phyloP scores from a whole-genome alignment of 352 stramenopile genomes.

The Halophytophthora batemanensis region DNA sequence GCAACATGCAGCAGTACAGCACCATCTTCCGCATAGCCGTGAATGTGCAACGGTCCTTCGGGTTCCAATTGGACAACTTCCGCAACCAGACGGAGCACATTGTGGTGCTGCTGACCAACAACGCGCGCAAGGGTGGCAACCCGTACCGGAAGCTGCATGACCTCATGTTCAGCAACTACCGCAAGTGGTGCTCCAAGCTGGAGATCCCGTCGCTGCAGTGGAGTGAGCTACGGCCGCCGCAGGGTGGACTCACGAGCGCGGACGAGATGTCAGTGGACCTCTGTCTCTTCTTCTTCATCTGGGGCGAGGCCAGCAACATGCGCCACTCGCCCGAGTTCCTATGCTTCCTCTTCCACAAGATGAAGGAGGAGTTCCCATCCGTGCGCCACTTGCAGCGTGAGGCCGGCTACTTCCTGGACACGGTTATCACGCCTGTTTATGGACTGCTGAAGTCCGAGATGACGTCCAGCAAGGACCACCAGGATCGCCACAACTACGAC shows the following conservation, averaged over 20 bases:
- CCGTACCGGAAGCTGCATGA: conserved; percentile 82
- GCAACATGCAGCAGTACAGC: conserved; percentile 84
- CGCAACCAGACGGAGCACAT: conserved; percentile 98
- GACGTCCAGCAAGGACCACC: conserved; percentile 89
- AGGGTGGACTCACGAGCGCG: conserved; percentile 80
- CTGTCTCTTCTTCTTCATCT: conserved; percentile 98
- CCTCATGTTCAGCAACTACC: conserved; percentile 87
- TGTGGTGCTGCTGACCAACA: conserved; percentile 95
- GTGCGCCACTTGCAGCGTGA: conserved; percentile 78
- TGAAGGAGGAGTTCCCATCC: conserved; percentile 83
- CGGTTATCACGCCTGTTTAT: conserved; percentile 97
- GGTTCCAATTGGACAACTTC: conserved; percentile 85
- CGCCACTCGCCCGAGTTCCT: conserved; percentile 97
- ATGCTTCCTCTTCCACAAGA: conserved; percentile 98
- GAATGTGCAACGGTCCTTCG: conserved; percentile 84
- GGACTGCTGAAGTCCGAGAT: conserved; percentile 82
- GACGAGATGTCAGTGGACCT: conserved; percentile 86
- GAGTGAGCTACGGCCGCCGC: conserved; percentile 65
- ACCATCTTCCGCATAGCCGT: conserved; percentile 80
- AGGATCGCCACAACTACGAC: conserved; percentile 97
- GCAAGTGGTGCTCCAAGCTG: conserved; percentile 87
- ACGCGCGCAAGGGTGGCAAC: conserved; percentile 65
- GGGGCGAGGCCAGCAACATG: conserved; percentile 97
- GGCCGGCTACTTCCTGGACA: conserved; percentile 96
- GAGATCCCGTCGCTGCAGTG: conserved; percentile 66